Percentiles rank a stretch among this genome's conserved stretches.
phyloP scores from a whole-genome alignment of 2,329 filamentous ascomycete species.

The Colletotrichum sp. region DNA sequence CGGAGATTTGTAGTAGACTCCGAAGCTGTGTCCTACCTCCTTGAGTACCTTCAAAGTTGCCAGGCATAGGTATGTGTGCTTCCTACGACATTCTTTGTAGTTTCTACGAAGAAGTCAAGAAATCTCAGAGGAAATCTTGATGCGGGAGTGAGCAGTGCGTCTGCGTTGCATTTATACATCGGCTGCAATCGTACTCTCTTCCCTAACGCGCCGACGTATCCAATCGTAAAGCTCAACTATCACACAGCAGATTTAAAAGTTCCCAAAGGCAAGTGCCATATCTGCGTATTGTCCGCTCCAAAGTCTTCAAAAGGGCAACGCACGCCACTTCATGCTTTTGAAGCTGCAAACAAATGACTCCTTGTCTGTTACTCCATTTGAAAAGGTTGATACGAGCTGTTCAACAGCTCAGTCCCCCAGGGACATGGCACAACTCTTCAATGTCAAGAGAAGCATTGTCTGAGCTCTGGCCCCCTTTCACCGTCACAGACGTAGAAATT shows the following conservation, averaged over 20 bases:
- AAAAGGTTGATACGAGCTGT: not conserved
- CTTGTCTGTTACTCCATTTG: not conserved
- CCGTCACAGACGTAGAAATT: not conserved
- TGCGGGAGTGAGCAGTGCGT: not conserved
- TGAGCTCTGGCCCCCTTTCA: not conserved
- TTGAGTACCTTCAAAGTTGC: not conserved
- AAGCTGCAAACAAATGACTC: not conserved
- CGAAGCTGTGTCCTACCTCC: not conserved
- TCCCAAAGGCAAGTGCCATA: not conserved
- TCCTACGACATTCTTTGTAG: not conserved
- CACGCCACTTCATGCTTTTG: not conserved
- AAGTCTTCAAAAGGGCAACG: not conserved
- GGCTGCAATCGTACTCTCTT: not conserved
- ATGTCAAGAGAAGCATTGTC: not conserved
- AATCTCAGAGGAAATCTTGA: not conserved
- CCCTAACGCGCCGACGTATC: not conserved
- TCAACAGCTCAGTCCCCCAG: fast-evolving
- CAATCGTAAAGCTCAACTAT: not conserved
- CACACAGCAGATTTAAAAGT: too few relatives aligned
- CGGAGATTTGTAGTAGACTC: not conserved
- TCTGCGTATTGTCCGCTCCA: not conserved
- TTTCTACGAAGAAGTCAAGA: not conserved
- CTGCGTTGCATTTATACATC: not conserved
- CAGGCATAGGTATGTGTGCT: not conserved
- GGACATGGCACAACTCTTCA: not conserved